A percentile compares a stretch with the other conserved stretches of the same genome.
Conservation (phyloP, 2,329 filamentous ascomycete species). For the Trichoderma oligosporum region DNA sequence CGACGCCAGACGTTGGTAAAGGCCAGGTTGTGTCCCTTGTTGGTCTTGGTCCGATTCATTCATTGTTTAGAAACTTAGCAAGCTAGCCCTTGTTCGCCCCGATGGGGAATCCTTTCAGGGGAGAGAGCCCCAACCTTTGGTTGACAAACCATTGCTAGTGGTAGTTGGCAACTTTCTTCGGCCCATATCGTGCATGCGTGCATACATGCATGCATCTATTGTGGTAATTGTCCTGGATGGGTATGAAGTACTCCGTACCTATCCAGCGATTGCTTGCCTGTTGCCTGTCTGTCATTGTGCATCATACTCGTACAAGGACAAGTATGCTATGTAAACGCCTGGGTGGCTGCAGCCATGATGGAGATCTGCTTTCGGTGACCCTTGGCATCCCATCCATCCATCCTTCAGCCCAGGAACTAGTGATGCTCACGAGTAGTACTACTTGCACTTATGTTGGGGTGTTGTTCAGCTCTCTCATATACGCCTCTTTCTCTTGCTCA, state of each 20-base stretch:
- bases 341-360: constrained; percentile 18
- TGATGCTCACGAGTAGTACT: constrained; percentile 3
- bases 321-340: constrained; percentile 12
- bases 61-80: neutral
- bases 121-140: neutral
- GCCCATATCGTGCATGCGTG: neutral
- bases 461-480: constrained; percentile 9
- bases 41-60: constrained; percentile 1
- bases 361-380: constrained; percentile 11
- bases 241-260: no score
- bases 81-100: neutral
- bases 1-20: neutral
- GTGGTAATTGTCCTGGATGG: neutral
- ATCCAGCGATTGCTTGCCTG: constrained; percentile 2
- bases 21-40: neutral
- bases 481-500: no score
- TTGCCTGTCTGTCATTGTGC: constrained; percentile 5
- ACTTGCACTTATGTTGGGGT: neutral
- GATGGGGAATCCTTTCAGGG: neutral
- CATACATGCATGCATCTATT: no score
- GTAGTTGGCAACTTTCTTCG: neutral
- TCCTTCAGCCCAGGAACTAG: constrained; percentile 6
- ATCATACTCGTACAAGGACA: neutral
- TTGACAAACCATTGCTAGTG: neutral
- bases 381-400: constrained; percentile 10